Evolutionary conservation across 257 asterid species (phyloP).

Genomic region (Nicotiana sylvestris): DNA sequence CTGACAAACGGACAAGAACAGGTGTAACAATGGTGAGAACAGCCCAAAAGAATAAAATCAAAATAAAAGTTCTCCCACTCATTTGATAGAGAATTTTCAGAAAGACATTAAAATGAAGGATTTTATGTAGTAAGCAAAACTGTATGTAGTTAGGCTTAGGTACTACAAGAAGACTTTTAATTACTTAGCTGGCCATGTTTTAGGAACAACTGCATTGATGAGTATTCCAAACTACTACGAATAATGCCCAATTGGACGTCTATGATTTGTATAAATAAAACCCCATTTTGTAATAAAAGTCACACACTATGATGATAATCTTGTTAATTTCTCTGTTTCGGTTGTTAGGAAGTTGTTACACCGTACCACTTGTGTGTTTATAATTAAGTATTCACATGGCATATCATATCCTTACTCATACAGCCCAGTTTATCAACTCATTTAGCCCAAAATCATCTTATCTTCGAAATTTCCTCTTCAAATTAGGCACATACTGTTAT

Average conservation of each 20-base stretch:
- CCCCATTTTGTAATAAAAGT: conserved; percentile 15
- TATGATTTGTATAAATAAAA: not conserved
- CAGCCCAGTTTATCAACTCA: too few relatives aligned
- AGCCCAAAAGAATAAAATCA: conserved; percentile 72
- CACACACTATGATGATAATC: conserved; percentile 17
- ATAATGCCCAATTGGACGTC: not conserved
- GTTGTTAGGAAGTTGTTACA: conserved; percentile 58
- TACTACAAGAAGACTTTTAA: conserved; percentile 17
- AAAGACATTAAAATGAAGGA: conserved; percentile 17
- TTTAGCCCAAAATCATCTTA: not conserved
- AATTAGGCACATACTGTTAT: not conserved
- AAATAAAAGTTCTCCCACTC: conserved; percentile 57
- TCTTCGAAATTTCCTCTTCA: not conserved
- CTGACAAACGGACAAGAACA: conserved; percentile 53
- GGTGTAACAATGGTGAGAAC: conserved; percentile 70
- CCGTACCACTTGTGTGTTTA: conserved; percentile 20
- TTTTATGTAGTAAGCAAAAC: conserved; percentile 7
- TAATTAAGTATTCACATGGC: conserved; percentile 29
- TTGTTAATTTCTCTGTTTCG: conserved; percentile 14
- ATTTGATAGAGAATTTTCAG: conserved; percentile 29
- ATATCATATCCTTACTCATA: not conserved
- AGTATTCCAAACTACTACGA: conserved; percentile 15
- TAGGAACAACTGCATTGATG: conserved; percentile 13
- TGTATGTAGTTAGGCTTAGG: not conserved
- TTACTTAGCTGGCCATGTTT: conserved; percentile 60